Conservation (phyloP, 2,329 filamentous ascomycete species). For the Penicillium vulpinum region DNA sequence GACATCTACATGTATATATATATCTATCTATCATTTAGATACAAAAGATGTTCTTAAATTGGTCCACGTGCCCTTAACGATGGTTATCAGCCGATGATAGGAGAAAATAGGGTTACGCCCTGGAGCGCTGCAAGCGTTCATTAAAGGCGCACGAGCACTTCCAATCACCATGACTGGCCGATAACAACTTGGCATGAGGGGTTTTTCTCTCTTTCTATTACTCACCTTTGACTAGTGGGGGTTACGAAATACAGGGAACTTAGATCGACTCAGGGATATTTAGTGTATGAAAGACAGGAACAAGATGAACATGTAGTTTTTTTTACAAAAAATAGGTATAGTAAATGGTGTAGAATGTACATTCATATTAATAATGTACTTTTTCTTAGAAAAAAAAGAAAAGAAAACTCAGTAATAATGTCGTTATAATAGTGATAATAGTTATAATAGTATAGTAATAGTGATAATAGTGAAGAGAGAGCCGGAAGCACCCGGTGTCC, state of each 20-base stretch:
- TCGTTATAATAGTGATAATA: neutral
- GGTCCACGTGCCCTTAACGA: constrained; percentile 5
- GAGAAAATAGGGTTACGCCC: constrained; percentile 12
- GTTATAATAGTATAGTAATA: neutral
- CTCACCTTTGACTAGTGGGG: neutral
- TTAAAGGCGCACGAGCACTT: constrained; percentile 11
- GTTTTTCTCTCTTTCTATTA: constrained; percentile 7
- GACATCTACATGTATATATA: neutral
- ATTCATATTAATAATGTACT: neutral
- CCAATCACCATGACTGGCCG: constrained; percentile 10
- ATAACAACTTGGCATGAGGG: constrained; percentile 15
- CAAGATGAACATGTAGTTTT: neutral
- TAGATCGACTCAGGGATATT: constrained; percentile 2
- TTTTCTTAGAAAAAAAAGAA: neutral
- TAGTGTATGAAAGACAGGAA: too few species aligned
- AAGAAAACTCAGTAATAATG: neutral
- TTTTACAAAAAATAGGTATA: too few species aligned
- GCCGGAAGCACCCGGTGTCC: constrained; percentile 23
- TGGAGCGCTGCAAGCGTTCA: constrained; percentile 13
- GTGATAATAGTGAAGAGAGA: neutral
- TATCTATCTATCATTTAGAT: too few species aligned
- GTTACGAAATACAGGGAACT: neutral
- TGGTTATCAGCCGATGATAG: constrained; percentile 12
- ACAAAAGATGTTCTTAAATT: neutral
- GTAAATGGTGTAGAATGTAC: neutral